Evolutionary conservation across 2,329 filamentous ascomycete genomes (phyloP).

Genomic region (Pezicula radicicola): DNA sequence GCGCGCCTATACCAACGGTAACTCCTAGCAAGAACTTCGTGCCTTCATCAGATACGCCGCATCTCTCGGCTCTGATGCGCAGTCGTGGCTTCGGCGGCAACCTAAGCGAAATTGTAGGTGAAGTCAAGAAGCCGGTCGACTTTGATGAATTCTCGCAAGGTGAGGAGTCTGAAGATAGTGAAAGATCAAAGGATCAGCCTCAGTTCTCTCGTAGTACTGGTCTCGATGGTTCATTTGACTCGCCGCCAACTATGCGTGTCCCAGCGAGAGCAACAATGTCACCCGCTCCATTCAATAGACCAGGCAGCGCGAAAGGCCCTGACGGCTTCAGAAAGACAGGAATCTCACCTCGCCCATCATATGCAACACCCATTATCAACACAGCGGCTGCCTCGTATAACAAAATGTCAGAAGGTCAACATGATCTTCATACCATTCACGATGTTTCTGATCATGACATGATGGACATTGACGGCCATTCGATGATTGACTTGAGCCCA

Average conservation of each 20-base stretch:
- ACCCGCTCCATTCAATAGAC: slow-evolving; percentile 44
- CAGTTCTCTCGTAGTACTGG: slow-evolving; percentile 28
- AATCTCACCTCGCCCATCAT: slow-evolving; percentile 35
- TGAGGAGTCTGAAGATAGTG: slow-evolving; percentile 51
- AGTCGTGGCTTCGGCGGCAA: slow-evolving; percentile 59
- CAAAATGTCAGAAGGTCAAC: slow-evolving; percentile 9
- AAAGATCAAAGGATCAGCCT: slow-evolving; percentile 40
- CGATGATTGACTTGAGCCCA: slow-evolving; percentile 64
- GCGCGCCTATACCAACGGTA: slow-evolving; percentile 21
- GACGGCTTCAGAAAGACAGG: slow-evolving; percentile 29
- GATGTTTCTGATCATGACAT: slow-evolving; percentile 32
- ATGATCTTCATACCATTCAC: slow-evolving; percentile 3
- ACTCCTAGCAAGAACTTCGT: slow-evolving; percentile 37
- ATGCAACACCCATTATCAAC: slow-evolving; percentile 28
- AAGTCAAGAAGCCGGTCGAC: slow-evolving; percentile 53
- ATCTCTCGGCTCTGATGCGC: slow-evolving; percentile 64
- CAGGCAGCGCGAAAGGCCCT: slow-evolving; percentile 57
- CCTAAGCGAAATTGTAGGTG: slow-evolving; percentile 57
- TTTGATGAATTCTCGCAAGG: slow-evolving; percentile 48
- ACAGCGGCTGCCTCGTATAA: slow-evolving; percentile 18
- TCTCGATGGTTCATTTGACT: slow-evolving; percentile 35
- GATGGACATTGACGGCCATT: slow-evolving; percentile 44
- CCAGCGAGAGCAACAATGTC: slow-evolving; percentile 56
- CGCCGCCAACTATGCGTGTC: slow-evolving; percentile 46
- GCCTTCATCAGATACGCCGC: slow-evolving; percentile 57